phyloP scores from a whole-genome alignment of 2,329 filamentous ascomycete genomes.

The Fusarium phyllophilum region DNA sequence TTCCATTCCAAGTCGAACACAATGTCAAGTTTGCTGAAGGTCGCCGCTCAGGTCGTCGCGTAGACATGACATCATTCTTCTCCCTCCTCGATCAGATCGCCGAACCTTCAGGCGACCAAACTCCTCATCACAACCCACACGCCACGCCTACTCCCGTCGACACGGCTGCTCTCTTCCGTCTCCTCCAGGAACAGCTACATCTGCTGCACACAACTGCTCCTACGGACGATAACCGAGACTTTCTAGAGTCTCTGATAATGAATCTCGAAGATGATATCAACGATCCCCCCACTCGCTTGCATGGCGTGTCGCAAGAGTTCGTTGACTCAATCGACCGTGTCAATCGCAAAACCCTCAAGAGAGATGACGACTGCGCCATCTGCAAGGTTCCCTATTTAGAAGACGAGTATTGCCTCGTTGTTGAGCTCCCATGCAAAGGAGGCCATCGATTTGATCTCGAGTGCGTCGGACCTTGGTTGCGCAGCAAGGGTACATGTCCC shows the following conservation, averaged over 20 bases:
- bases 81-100: conserved; percentile 66
- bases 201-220: conserved; percentile 62
- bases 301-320: conserved; percentile 68
- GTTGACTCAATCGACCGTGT: conserved; percentile 70
- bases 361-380: conserved; percentile 68
- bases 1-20: conserved; percentile 67
- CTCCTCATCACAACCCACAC: conserved; percentile 62
- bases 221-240: conserved; percentile 57
- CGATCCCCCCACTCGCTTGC: conserved; percentile 61
- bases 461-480: conserved; percentile 73
- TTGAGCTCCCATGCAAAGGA: conserved; percentile 70
- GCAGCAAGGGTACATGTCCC: conserved; percentile 71
- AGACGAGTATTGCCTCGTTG: conserved; percentile 70
- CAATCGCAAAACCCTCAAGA: conserved; percentile 58
- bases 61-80: conserved; percentile 72
- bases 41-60: conserved; percentile 59
- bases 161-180: conserved; percentile 65
- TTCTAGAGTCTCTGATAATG: conserved; percentile 61
- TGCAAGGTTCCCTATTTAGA: conserved; percentile 71
- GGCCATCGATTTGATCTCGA: conserved; percentile 72
- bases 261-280: conserved; percentile 62
- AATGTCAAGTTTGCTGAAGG: conserved; percentile 62
- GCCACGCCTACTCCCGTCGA: conserved; percentile 70
- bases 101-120: conserved; percentile 48
- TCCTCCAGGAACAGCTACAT: conserved; percentile 68